Evolutionary conservation across 345 rosid species (phyloP).

Genomic region (Camelina laxa): DNA sequence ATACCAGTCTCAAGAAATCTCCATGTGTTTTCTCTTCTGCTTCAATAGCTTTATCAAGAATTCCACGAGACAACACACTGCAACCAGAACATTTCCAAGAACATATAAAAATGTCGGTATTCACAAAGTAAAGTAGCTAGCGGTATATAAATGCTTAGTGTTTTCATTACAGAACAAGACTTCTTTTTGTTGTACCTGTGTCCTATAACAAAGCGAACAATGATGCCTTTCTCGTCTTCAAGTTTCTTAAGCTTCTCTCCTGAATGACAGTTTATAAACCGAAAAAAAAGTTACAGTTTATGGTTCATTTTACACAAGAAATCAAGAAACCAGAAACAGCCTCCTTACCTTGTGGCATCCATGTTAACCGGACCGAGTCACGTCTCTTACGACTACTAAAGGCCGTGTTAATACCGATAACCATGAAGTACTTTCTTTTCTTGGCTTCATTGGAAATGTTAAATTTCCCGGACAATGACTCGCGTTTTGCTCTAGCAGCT

Average conservation of each 20-base stretch:
- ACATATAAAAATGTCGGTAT: not conserved
- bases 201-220: slow-evolving; percentile 89
- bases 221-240: slow-evolving; percentile 80
- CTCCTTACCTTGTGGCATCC: slow-evolving; percentile 89
- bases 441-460: slow-evolving; percentile 24
- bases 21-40: slow-evolving; percentile 69
- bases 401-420: slow-evolving; percentile 87
- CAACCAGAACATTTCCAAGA: slow-evolving; percentile 21
- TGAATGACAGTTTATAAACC: slow-evolving; percentile 14
- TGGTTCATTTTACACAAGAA: not conserved
- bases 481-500: slow-evolving; percentile 53
- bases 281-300: not conserved
- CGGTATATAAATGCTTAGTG: not conserved
- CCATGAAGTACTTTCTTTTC: slow-evolving; percentile 70
- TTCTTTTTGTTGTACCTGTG: slow-evolving; percentile 58
- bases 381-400: slow-evolving; percentile 84
- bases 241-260: slow-evolving; percentile 66
- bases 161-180: slow-evolving; percentile 13
- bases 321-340: not conserved
- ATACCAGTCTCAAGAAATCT: slow-evolving; percentile 91
- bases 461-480: slow-evolving; percentile 38
- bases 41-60: slow-evolving; percentile 78
- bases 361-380: slow-evolving; percentile 82
- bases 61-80: slow-evolving; percentile 54
- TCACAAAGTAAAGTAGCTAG: not conserved